phyloP scores from a whole-genome alignment of 139 green algal species.

The Micractinium conductrix region DNA sequence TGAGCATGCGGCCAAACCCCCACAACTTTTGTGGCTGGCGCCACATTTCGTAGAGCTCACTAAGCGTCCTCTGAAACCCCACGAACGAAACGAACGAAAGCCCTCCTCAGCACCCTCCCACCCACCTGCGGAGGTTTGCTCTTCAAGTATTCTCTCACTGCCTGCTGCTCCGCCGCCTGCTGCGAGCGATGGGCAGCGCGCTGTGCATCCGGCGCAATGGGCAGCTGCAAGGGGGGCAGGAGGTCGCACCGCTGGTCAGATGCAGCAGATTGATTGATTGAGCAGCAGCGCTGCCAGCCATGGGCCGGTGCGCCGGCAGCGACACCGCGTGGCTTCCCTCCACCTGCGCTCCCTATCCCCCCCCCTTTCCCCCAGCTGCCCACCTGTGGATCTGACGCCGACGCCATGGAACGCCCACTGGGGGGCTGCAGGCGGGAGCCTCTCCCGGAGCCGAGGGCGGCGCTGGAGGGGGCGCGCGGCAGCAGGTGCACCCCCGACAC shows the following conservation, averaged over 20 bases:
- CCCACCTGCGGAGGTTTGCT: background rate
- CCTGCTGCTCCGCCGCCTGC: constrained; percentile 6
- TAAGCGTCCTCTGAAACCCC: too few relatives aligned
- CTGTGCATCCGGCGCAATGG: background rate
- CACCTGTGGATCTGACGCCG: background rate
- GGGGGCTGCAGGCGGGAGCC: background rate
- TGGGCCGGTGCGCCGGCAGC: background rate
- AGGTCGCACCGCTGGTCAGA: too few relatives aligned
- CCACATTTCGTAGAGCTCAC: too few relatives aligned
- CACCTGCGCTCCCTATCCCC: background rate
- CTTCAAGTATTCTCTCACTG: constrained; percentile 5
- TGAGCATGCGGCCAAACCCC: too few relatives aligned
- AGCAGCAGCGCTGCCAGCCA: background rate
- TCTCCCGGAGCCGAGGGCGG: background rate
- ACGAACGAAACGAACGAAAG: too few relatives aligned
- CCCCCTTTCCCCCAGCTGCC: too few relatives aligned
- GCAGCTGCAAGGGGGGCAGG: background rate
- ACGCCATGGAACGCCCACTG: background rate
- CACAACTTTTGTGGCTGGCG: too few relatives aligned
- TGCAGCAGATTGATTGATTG: background rate
- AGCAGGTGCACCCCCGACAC: constrained; percentile 3
- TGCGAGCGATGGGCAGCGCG: background rate
- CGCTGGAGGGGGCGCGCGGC: background rate
- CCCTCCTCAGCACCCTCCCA: too few relatives aligned
- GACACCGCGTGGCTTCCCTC: too few relatives aligned